Conservation (phyloP, 306 rosid genomes). For the Lupinus albus region DNA sequence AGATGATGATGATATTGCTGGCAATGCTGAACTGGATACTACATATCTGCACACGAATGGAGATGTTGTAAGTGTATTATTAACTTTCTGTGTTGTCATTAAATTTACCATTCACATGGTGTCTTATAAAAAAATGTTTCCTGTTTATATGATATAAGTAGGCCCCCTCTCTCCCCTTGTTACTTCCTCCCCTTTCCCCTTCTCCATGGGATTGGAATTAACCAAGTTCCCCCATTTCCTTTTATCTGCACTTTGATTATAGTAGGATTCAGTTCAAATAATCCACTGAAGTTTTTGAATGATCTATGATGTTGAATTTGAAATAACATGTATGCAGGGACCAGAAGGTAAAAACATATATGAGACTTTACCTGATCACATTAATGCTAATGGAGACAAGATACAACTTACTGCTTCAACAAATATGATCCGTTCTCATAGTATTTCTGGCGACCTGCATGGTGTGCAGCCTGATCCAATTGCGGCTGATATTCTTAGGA, state of each 20-base stretch:
- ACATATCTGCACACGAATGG: slow-evolving; percentile 72
- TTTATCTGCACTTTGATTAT: neutral
- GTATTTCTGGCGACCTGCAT: slow-evolving; percentile 93
- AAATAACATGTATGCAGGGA: slow-evolving; percentile 57
- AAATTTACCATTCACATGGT: slow-evolving; percentile 18
- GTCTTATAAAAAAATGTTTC: slow-evolving; percentile 2
- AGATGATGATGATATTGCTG: slow-evolving; percentile 73
- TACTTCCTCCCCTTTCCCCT: neutral
- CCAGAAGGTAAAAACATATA: slow-evolving; percentile 52
- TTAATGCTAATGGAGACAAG: slow-evolving; percentile 69
- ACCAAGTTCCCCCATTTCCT: neutral
- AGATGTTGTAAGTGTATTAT: slow-evolving; percentile 62
- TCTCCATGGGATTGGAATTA: slow-evolving; percentile 9
- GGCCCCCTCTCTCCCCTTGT: neutral
- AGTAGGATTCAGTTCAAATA: neutral
- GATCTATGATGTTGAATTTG: slow-evolving; percentile 27
- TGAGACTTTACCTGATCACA: slow-evolving; percentile 70
- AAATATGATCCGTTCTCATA: slow-evolving; percentile 89
- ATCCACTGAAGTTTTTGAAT: slow-evolving; percentile 13
- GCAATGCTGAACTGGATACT: slow-evolving; percentile 53
- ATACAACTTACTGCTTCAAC: slow-evolving; percentile 60
- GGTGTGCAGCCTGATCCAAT: slow-evolving; percentile 98
- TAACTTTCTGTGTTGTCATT: neutral
- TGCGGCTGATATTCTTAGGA: slow-evolving; percentile 98
- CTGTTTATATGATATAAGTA: slow-evolving; percentile 15